phyloP scores from a whole-genome alignment of 2,329 filamentous ascomycete species.

The Beauveria sp. region DNA sequence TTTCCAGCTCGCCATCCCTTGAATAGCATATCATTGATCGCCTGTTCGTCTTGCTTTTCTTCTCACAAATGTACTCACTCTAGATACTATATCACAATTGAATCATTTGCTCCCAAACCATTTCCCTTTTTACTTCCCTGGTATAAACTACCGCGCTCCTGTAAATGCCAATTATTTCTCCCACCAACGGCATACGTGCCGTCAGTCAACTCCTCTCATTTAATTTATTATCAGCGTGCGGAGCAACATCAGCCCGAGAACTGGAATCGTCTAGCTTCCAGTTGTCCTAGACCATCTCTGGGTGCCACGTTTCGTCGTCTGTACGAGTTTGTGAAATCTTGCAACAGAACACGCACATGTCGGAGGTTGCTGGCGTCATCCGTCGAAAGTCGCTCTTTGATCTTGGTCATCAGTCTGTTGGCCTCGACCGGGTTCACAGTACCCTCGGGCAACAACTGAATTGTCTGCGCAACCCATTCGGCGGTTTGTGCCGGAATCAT shows the following conservation, averaged over 20 bases:
- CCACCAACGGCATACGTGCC: constrained; percentile 11
- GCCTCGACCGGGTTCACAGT: constrained; percentile 75
- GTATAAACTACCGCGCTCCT: constrained; percentile 11
- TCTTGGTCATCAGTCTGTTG: constrained; percentile 70
- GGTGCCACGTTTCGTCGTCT: constrained; percentile 92
- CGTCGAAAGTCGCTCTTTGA: constrained; percentile 66
- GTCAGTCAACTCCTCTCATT: constrained; percentile 5
- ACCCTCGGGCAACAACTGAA: constrained; percentile 75
- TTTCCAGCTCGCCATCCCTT: not conserved
- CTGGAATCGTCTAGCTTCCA: constrained; percentile 82
- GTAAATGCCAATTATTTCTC: constrained; percentile 14
- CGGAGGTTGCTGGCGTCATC: constrained; percentile 55
- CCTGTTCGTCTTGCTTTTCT: not conserved
- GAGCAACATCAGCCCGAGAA: constrained; percentile 43
- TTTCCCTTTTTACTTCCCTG: constrained; percentile 1
- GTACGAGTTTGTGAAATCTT: constrained; percentile 96
- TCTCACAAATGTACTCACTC: not conserved
- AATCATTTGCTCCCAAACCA: constrained; percentile 9
- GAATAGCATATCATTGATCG: not conserved
- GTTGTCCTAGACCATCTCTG: constrained; percentile 76
- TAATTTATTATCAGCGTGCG: constrained; percentile 1
- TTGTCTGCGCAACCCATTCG: constrained; percentile 74
- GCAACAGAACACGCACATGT: constrained; percentile 76
- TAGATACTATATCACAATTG: constrained; percentile 11
- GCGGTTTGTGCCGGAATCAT: constrained; percentile 73